These are phyloP conservation scores for Paraphysoderma sedebokerense DNA, from an alignment of 371 early-diverging fungal genomes.

Conservation along the genomic window DNA sequence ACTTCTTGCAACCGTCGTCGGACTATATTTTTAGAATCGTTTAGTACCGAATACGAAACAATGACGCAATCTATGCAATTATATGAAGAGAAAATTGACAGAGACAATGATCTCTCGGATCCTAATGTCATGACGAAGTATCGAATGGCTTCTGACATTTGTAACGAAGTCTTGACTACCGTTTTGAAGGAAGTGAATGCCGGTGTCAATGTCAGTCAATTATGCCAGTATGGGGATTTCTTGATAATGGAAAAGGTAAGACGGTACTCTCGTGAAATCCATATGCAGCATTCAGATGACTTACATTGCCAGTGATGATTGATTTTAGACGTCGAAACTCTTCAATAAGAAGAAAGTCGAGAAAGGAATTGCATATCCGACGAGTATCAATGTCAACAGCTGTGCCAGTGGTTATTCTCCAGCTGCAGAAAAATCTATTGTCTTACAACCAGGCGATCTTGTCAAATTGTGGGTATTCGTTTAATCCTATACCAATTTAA, in stretches of 20 bases:
- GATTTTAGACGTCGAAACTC: no score
- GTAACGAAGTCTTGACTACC: slow-evolving; percentile 53
- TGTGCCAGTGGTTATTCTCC: no score
- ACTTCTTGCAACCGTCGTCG: no score
- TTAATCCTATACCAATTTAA: no score
- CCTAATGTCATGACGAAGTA: slow-evolving; percentile 52
- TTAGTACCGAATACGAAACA: no score
- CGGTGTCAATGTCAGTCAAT: slow-evolving; percentile 47
- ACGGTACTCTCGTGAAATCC: neutral
- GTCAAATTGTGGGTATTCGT: no score
- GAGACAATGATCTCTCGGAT: slow-evolving; percentile 37
- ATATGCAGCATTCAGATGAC: slow-evolving; percentile 4
- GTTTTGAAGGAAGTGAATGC: slow-evolving; percentile 34
- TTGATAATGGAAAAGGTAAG: slow-evolving; percentile 27
- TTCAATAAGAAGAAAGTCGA: slow-evolving; percentile 22
- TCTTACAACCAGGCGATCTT: no score
- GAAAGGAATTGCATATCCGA: slow-evolving; percentile 74
- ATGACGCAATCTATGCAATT: no score
- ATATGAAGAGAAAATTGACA: no score
- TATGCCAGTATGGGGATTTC: slow-evolving; percentile 69
- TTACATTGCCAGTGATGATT: neutral
- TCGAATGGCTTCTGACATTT: slow-evolving; percentile 58
- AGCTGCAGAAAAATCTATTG: no score
- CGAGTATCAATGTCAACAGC: slow-evolving; percentile 65
- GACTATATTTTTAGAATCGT: no score